Evolutionary conservation across 116 monocot species (phyloP).

Genomic region (Posidonia oceanica): DNA sequence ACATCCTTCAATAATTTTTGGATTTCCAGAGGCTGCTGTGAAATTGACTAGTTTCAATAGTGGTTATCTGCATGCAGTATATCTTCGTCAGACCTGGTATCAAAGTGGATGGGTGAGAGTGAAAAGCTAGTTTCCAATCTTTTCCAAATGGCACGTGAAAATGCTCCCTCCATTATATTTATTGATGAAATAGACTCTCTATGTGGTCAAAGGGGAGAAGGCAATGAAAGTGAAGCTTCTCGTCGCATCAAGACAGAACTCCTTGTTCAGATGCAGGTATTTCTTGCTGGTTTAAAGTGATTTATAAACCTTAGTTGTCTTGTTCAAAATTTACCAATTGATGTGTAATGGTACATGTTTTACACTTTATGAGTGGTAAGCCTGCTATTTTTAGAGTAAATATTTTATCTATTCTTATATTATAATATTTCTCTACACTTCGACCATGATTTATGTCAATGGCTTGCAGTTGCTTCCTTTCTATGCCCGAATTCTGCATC

Average conservation of each 20-base stretch:
- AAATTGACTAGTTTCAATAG: slow-evolving; percentile 14
- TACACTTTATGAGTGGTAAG: no score
- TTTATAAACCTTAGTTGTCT: background rate
- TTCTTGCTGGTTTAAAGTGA: background rate
- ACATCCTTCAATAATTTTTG: background rate
- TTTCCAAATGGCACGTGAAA: slow-evolving; percentile 99
- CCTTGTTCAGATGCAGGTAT: slow-evolving; percentile 99
- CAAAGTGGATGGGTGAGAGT: slow-evolving; percentile 99
- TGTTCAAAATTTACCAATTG: background rate
- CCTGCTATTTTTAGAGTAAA: no score
- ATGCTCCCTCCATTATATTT: slow-evolving; percentile 98
- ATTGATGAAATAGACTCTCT: slow-evolving; percentile 99
- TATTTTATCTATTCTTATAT: no score
- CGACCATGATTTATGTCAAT: no score
- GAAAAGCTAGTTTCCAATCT: slow-evolving; percentile 97
- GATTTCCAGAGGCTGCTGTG: slow-evolving; percentile 9
- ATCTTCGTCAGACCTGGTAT: slow-evolving; percentile 96
- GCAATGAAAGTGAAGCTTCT: slow-evolving; percentile 99
- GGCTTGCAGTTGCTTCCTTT: no score
- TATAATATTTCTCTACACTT: no score
- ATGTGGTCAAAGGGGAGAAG: slow-evolving; percentile 93
- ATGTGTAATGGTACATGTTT: background rate
- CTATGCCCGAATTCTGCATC: no score
- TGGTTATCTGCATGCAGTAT: slow-evolving; percentile 65
- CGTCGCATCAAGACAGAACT: slow-evolving; percentile 97